Conservation (phyloP, 2,329 filamentous ascomycete genomes). For the Exophiala oligosperma region DNA sequence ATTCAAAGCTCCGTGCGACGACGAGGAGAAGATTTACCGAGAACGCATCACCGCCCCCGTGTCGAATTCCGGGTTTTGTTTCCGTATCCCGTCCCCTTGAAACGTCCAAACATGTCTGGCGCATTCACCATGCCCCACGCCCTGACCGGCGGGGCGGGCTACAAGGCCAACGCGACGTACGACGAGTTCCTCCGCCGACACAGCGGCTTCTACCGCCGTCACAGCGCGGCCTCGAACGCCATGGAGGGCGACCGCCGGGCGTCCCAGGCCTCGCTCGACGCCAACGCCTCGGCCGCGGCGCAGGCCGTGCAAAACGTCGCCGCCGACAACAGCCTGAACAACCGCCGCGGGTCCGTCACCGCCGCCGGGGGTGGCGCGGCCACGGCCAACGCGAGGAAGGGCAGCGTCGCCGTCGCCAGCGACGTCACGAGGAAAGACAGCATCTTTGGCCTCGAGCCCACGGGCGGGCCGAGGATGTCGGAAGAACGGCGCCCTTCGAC, state of each 20-base stretch:
- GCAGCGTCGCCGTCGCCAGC: conserved; percentile 29
- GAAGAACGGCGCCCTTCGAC: conserved; percentile 26
- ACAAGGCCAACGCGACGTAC: conserved; percentile 29
- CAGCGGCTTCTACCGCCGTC: conserved; percentile 28
- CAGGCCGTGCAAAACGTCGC: conserved; percentile 25
- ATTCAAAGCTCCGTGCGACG: no score
- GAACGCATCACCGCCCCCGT: no score
- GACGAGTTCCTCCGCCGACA: conserved; percentile 30
- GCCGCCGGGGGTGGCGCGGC: conserved; percentile 25
- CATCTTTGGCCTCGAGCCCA: conserved; percentile 28
- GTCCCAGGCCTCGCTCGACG: conserved; percentile 23
- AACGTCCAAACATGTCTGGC: conserved; percentile 25
- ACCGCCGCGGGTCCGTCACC: conserved; percentile 18
- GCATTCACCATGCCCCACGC: conserved; percentile 29
- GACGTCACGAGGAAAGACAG: conserved; percentile 29
- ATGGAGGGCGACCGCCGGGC: conserved; percentile 27
- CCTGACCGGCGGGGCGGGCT: conserved; percentile 29
- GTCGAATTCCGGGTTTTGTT: not conserved
- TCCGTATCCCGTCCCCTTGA: not conserved
- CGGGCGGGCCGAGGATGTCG: conserved; percentile 24
- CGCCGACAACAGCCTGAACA: conserved; percentile 7
- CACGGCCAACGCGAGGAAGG: conserved; percentile 25
- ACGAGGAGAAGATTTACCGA: no score
- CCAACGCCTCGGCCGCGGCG: conserved; percentile 15
- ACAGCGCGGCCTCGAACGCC: conserved; percentile 28